Conservation (phyloP, 495 filamentous ascomycete species). For the Trichoderma parareesei region DNA sequence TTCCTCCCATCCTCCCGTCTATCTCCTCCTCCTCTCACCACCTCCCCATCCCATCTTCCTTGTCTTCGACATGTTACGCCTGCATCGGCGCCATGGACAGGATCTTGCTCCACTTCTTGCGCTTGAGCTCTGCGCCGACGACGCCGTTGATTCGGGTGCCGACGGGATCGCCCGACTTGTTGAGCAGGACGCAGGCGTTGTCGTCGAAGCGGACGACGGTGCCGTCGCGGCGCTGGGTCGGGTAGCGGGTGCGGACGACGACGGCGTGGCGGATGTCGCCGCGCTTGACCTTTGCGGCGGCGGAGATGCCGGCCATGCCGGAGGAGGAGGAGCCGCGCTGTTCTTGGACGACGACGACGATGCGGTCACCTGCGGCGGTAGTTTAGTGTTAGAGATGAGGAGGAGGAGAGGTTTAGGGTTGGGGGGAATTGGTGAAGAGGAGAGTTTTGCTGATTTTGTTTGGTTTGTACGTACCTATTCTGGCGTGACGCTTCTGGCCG, state of each 20-base stretch:
- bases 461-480: conserved; percentile 62
- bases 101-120: conserved; percentile 95
- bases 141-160: conserved; percentile 87
- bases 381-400: not conserved
- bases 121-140: conserved; percentile 76
- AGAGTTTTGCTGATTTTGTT: not conserved
- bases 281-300: conserved; percentile 86
- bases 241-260: conserved; percentile 83
- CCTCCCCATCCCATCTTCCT: not conserved
- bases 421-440: not conserved
- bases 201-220: conserved; percentile 90
- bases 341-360: conserved; percentile 96
- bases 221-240: conserved; percentile 77
- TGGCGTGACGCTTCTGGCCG: conserved; percentile 81
- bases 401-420: not conserved
- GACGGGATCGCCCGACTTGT: conserved; percentile 93
- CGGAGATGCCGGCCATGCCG: conserved; percentile 47
- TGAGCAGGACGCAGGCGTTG: conserved; percentile 95
- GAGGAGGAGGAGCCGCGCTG: conserved; percentile 57
- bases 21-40: not conserved
- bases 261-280: conserved; percentile 97
- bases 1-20: not conserved
- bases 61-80: conserved; percentile 44
- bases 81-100: conserved; percentile 91
- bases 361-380: conserved; percentile 68